These are phyloP conservation scores for Blastocystis hominis DNA, from an alignment of 352 stramenopile genomes.

Conservation along the genomic window DNA sequence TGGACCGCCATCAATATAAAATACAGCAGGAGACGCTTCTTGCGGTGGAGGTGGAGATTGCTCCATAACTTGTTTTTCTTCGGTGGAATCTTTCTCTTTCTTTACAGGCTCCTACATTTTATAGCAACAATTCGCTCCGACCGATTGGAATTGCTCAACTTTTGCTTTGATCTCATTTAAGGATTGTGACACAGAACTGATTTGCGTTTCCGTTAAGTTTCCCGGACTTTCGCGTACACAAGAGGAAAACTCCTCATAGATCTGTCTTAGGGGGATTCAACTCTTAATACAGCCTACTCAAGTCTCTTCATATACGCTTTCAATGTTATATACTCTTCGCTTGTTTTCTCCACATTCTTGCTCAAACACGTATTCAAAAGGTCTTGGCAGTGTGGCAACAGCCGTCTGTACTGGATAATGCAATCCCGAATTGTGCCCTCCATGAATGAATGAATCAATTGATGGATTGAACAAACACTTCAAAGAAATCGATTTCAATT, in stretches of 20 bases:
- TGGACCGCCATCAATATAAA: not conserved
- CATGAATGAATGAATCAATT: constrained; percentile 1
- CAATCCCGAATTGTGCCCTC: not conserved
- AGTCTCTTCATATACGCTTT: not conserved
- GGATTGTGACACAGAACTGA: not conserved
- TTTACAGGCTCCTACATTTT: not conserved
- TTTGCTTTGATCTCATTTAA: not conserved
- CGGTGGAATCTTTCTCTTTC: not conserved
- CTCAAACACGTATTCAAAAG: not conserved
- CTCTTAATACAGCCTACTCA: not conserved
- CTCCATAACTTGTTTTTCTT: not conserved
- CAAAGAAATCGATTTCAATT: constrained; percentile 65
- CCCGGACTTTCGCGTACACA: not conserved
- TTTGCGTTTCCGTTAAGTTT: not conserved
- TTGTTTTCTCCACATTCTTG: not conserved
- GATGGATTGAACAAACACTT: not conserved
- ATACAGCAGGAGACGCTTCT: not conserved
- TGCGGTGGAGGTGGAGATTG: not conserved
- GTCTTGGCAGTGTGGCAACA: not conserved
- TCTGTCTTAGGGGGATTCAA: not conserved
- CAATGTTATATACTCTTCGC: not conserved
- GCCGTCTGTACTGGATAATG: not conserved
- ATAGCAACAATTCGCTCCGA: not conserved
- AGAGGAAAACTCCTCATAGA: not conserved
- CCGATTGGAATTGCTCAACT: not conserved